Evolutionary conservation across 2,329 filamentous ascomycete species (phyloP), one percentile per base, ranked within the genome.

Genomic region (Ascochyta pisi): DNA sequence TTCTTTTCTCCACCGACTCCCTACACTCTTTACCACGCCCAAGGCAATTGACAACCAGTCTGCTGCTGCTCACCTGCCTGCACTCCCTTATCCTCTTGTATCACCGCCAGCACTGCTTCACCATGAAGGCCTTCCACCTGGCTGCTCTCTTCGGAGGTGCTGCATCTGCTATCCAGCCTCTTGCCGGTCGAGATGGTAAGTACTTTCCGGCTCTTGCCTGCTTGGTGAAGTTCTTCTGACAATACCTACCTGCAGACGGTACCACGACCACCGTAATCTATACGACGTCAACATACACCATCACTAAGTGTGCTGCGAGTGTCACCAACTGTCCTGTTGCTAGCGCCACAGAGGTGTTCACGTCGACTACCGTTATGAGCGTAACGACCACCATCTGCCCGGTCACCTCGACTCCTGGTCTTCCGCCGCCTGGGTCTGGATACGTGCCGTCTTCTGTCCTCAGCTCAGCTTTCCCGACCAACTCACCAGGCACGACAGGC

Each of bases 381-480:
- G 63, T 75, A 39, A 76, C 76, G 13, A 79, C 78, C 42, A 79
- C 78, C 24, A 65, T 79, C 64, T 80, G 78, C 60, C 73, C 77
- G 27, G 53, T 60, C 24, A 64, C 57, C 15, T 60, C 59, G 7
- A 64, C 56, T 38, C 56, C 61, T 19, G 63, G 55, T 27, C 56
- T 60, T n/a, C 38, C 43, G 23, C 42, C 57, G 34, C 52, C 61
- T 35, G 27, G 53, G 22, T 45, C 39, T 15, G 51, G 43, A 9
- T 39, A 37, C 26, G 50, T 50, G 24, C 33, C 63, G n/a, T 44
- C 48, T 10, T 48, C 53, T 27, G 42, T 44, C n/a, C 37, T 41
- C 24, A 57, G 47, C 43, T 58, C 57, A 6, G 40, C 38, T 24
- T 38, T 60, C n/a, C 46, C 62, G 7, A 57, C 51, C 6, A 35